Conservation (phyloP, 352 stramenopile genomes). For the Phytopythium vexans region DNA sequence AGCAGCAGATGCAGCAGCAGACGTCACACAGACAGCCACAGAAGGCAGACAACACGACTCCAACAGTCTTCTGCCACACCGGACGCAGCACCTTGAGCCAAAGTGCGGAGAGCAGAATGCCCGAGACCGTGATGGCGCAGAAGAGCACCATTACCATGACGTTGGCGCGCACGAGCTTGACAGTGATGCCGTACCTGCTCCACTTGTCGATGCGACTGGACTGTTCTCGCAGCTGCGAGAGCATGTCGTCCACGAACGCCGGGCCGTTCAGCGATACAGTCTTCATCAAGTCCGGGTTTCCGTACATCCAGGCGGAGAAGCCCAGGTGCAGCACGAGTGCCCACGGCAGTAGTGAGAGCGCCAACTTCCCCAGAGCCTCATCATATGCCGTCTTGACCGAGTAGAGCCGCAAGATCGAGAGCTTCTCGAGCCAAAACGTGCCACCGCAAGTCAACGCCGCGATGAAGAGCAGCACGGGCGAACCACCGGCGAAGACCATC, state of each 20-base stretch:
- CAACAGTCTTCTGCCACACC: constrained; percentile 38
- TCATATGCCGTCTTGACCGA: constrained; percentile 81
- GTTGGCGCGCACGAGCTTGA: constrained; percentile 72
- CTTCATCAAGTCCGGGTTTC: constrained; percentile 68
- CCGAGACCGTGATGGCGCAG: constrained; percentile 45
- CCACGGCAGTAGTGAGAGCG: constrained; percentile 61
- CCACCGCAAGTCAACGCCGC: constrained; percentile 49
- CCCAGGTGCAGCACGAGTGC: constrained; percentile 62
- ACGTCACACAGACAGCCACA: constrained; percentile 19
- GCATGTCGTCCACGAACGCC: constrained; percentile 31
- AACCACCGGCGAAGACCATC: constrained; percentile 79
- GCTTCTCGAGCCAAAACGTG: constrained; percentile 83
- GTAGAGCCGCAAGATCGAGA: constrained; percentile 72
- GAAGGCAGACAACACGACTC: constrained; percentile 23
- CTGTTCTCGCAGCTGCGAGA: constrained; percentile 24
- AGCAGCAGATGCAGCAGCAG: constrained; percentile 19
- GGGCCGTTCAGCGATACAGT: constrained; percentile 32
- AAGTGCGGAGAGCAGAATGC: constrained; percentile 58
- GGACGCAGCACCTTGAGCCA: constrained; percentile 51
- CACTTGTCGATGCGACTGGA: constrained; percentile 45
- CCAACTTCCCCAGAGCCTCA: constrained; percentile 63
- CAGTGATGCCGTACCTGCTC: constrained; percentile 48
- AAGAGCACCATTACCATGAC: constrained; percentile 71
- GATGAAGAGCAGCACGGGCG: constrained; percentile 77
- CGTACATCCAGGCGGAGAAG: constrained; percentile 85